Conservation (phyloP, 768 basidiomycete genomes). For the Lactarius vividus region DNA sequence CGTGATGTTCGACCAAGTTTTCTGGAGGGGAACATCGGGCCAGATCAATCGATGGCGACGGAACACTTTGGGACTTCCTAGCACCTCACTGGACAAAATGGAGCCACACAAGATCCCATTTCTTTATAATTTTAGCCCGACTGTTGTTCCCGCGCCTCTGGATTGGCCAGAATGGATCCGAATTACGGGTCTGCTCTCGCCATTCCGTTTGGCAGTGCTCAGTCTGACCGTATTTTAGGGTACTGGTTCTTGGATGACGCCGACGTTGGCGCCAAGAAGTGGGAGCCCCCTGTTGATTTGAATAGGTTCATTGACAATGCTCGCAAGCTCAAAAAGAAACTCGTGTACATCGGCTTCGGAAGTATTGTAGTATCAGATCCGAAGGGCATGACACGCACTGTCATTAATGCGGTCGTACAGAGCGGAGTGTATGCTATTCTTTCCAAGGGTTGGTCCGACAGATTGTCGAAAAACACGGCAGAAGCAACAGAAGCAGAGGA, state of each 20-base stretch:
- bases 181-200: slow-evolving; percentile 59
- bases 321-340: slow-evolving; percentile 71
- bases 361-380: slow-evolving; percentile 97
- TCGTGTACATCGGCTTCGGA: slow-evolving; percentile 97
- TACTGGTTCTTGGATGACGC: slow-evolving; percentile 98
- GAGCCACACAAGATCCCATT: slow-evolving; percentile 98
- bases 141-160: slow-evolving; percentile 85
- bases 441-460: slow-evolving; percentile 98
- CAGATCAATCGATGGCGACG: slow-evolving; percentile 95
- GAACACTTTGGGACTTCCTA: slow-evolving; percentile 66
- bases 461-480: slow-evolving; percentile 60
- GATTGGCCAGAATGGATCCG: slow-evolving; percentile 99
- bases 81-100: slow-evolving; percentile 91
- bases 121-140: slow-evolving; percentile 94
- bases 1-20: slow-evolving; percentile 96
- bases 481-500: slow-evolving; percentile 64
- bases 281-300: slow-evolving; percentile 80
- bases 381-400: slow-evolving; percentile 84
- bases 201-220: background rate
- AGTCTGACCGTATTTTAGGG: slow-evolving; percentile 44
- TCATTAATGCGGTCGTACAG: slow-evolving; percentile 81
- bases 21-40: slow-evolving; percentile 92
- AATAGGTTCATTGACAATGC: slow-evolving; percentile 81
- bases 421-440: slow-evolving; percentile 91
- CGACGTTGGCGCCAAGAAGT: slow-evolving; percentile 84